Evolutionary conservation across 257 asterid species (phyloP).

Genomic region (Solanum pennellii): DNA sequence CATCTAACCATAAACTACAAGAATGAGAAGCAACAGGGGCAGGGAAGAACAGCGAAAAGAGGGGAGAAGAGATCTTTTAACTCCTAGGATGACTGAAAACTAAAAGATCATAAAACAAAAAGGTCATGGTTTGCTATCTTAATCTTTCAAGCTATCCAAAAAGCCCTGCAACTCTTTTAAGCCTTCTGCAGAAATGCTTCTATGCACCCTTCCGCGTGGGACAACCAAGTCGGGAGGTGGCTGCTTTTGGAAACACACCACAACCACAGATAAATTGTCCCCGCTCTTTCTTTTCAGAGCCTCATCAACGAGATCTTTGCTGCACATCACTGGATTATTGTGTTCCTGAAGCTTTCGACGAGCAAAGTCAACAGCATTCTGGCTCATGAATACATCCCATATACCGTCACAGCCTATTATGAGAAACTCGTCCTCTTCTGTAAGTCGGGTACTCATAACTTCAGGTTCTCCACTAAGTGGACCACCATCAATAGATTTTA

Average conservation of each 20-base stretch:
- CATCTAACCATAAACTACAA: conserved; percentile 16
- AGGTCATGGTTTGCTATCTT: conserved; percentile 18
- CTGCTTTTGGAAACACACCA: conserved; percentile 68
- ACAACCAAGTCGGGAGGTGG: conserved; percentile 64
- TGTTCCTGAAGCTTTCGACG: conserved; percentile 86
- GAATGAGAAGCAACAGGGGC: background rate
- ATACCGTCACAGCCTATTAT: conserved; percentile 89
- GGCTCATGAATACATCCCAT: conserved; percentile 95
- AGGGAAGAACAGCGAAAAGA: conserved; percentile 4
- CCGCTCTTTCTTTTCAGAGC: conserved; percentile 84
- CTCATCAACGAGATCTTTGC: conserved; percentile 80
- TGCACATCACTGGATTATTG: conserved; percentile 66
- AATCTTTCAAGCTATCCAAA: conserved; percentile 54
- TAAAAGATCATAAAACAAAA: background rate
- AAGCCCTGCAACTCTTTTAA: conserved; percentile 75
- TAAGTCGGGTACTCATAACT: conserved; percentile 54
- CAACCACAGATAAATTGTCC: conserved; percentile 75
- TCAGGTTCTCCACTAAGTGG: conserved; percentile 99
- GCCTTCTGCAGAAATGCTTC: conserved; percentile 95
- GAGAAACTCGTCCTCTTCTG: conserved; percentile 85
- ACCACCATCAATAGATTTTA: conserved; percentile 58
- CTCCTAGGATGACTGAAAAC: background rate
- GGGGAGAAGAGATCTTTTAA: background rate
- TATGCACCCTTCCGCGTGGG: conserved; percentile 79
- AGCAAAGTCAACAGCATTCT: conserved; percentile 93